Evolutionary conservation across 345 rosid genomes (phyloP).

Genomic region (Streptanthus diversifolius): DNA sequence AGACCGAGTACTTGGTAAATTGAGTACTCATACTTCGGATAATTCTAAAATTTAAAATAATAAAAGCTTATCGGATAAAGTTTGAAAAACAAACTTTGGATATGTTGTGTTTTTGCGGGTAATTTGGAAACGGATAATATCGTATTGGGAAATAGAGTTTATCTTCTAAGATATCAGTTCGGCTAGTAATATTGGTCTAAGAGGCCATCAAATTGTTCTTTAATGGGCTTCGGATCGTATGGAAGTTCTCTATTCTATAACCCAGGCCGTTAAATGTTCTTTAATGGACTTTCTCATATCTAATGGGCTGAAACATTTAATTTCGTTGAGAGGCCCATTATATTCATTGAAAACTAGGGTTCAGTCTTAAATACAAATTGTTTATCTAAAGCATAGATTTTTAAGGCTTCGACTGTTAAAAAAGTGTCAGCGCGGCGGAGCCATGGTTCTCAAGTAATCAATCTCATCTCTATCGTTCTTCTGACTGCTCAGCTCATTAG

Average conservation of each 20-base stretch:
- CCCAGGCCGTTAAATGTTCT: not conserved
- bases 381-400: not conserved
- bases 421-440: slow-evolving; percentile 31
- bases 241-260: no score
- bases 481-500: not conserved
- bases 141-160: not conserved
- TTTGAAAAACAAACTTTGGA: not conserved
- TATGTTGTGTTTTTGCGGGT: not conserved
- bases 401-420: slow-evolving; percentile 11
- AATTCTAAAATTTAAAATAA: not conserved
- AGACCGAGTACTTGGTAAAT: no score
- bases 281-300: not conserved
- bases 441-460: slow-evolving; percentile 49
- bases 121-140: not conserved
- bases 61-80: no score
- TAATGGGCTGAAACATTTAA: not conserved
- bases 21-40: not conserved
- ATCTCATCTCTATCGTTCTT: not conserved
- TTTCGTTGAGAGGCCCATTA: not conserved
- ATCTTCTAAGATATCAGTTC: no score
- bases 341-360: slow-evolving; percentile 12
- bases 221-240: no score
- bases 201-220: no score
- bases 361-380: slow-evolving; percentile 16
- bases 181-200: no score